phyloP scores from a whole-genome alignment of 768 basidiomycete genomes.

The Xerocomus brunneocitrinus region DNA sequence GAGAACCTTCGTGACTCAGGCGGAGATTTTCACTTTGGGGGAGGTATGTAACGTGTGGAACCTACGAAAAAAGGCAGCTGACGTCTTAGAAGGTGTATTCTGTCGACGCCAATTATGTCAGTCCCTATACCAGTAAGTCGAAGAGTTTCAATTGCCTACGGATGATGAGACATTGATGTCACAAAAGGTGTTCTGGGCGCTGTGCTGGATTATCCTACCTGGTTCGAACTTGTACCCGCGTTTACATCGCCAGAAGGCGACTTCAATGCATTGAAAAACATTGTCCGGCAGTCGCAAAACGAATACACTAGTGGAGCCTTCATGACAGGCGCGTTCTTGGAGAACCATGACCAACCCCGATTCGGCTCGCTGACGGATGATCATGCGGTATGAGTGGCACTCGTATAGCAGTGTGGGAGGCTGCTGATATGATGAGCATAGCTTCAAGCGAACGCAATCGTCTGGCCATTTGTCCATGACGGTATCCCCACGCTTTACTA shows the following conservation, averaged over 20 bases:
- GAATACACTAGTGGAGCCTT: slow-evolving; percentile 39
- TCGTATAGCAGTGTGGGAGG: no score
- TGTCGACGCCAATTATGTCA: slow-evolving; percentile 37
- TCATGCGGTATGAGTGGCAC: slow-evolving; percentile 30
- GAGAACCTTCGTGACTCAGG: slow-evolving; percentile 44
- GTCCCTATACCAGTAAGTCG: slow-evolving; percentile 38
- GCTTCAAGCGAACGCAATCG: slow-evolving; percentile 44
- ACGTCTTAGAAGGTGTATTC: slow-evolving; percentile 35
- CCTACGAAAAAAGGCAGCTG: slow-evolving; percentile 15
- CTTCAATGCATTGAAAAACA: slow-evolving; percentile 28
- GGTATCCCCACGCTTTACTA: slow-evolving; percentile 52
- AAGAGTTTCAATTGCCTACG: not conserved
- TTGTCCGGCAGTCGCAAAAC: slow-evolving; percentile 30
- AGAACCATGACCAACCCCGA: slow-evolving; percentile 53
- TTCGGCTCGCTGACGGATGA: slow-evolving; percentile 42
- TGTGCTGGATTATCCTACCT: slow-evolving; percentile 48
- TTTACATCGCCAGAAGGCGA: slow-evolving; percentile 35
- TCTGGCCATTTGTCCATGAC: slow-evolving; percentile 48
- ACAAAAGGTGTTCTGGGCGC: slow-evolving; percentile 38
- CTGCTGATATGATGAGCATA: slow-evolving; percentile 11
- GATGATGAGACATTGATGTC: not conserved
- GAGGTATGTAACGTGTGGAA: slow-evolving; percentile 35
- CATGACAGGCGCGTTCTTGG: slow-evolving; percentile 45
- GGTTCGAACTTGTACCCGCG: slow-evolving; percentile 39
- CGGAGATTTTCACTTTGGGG: slow-evolving; percentile 51